Conservation (phyloP, 306 rosid genomes). For the Comarum palustre region DNA sequence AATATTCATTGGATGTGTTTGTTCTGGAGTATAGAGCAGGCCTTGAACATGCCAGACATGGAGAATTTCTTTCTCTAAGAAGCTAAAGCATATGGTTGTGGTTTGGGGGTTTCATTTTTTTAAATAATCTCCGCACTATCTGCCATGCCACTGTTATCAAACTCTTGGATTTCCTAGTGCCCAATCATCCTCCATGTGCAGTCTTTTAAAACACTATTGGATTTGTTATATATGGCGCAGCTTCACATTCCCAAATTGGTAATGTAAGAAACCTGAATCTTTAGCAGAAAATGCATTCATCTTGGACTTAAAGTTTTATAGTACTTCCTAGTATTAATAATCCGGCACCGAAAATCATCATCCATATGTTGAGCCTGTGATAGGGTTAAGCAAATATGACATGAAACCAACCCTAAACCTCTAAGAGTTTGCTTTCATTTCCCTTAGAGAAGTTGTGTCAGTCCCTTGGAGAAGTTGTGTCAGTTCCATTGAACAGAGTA, state of each 20-base stretch:
- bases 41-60: not conserved
- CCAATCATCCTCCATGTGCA: not conserved
- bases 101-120: not conserved
- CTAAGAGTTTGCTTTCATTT: not conserved
- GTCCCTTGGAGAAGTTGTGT: too few species aligned
- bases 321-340: too few species aligned
- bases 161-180: not conserved
- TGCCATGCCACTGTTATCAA: not conserved
- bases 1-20: constrained; percentile 1
- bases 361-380: too few species aligned
- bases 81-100: not conserved
- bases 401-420: not conserved
- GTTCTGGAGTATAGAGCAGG: not conserved
- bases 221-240: not conserved
- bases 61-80: not conserved
- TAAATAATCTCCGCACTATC: not conserved
- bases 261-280: not conserved
- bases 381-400: not conserved
- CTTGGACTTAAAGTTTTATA: not conserved
- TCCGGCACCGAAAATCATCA: too few species aligned
- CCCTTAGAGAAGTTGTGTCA: not conserved
- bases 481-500: not conserved
- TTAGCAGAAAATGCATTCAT: constrained; percentile 6
- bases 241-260: constrained; percentile 10
- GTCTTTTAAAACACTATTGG: constrained; percentile 4